Base-by-base conservation (phyloP, 192 early-diverging fungal species). In the Podila clonocystis region DNA sequence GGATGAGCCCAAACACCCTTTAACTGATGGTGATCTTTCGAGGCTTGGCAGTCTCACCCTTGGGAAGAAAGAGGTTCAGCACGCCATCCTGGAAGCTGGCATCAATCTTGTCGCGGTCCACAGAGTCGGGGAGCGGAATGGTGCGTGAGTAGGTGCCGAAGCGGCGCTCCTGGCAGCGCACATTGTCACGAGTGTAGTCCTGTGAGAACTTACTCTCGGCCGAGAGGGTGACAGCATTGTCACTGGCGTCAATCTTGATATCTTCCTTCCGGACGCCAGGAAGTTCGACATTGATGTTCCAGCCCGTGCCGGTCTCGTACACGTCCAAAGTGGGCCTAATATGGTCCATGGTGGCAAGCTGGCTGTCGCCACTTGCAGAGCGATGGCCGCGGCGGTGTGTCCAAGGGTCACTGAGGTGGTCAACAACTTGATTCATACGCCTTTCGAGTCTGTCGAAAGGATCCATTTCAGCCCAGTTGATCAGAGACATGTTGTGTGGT, bases 11-110 rank as follows among this genome's bases (percentile, higher is more conserved):
- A 12, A 13, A 50, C 15, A 12, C 45, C 33, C 38, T 58, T 75
- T 77, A 84, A 3, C 60, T 20, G 67, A 91, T 79, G 2, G 73
- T 68, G 29, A 91, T 89, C 67, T 88, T 84, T 74, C 85, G 89
- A 38, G 68, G 59, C 17, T 30, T 9, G 5, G 68, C 9, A 29
- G 62, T 61, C 36, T 71, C 79, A 4, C 62, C 70, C 75, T 90
- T 90, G 6, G 82, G 83, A 45, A 90, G 33, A 45, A 28, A 50
- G 9, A 91, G 50, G 68, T 85, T 73, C 30, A 91, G 72, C 20
- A 91, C 75, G 11, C 91, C 91, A 70, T 91, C 69, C 6, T 91
- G 64, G 59, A 86, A 82, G 38, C 77, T 89, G 65, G 91, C 90
- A 48, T 71, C 41, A 30, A 90, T 86, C 13, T 84, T 76, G 8